Conservation (phyloP, 257 asterid species). For the Lithospermum erythrorhizon region DNA sequence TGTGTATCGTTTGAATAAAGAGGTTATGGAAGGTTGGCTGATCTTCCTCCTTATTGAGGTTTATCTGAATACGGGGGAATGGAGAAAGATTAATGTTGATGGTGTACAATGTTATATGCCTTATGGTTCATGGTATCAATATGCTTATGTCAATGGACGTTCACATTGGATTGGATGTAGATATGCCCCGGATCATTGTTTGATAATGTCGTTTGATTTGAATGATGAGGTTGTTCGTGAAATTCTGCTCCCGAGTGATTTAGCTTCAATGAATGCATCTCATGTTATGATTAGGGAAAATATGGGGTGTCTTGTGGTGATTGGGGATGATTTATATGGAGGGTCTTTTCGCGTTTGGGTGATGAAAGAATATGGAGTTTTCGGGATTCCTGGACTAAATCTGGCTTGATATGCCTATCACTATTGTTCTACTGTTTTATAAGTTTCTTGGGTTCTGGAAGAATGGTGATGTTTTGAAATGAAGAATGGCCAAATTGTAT, state of each 20-base stretch:
- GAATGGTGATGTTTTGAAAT: conserved; percentile 29
- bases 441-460: conserved; percentile 32
- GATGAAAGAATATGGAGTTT: conserved; percentile 44
- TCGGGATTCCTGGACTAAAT: conserved; percentile 40
- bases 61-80: conserved; percentile 23
- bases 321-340: neutral
- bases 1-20: too few species aligned
- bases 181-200: neutral
- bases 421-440: neutral
- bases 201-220: conserved; percentile 28
- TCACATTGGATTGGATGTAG: conserved; percentile 41
- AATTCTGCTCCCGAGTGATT: conserved; percentile 28
- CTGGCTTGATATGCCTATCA: conserved; percentile 26
- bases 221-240: conserved; percentile 35
- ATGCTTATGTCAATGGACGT: conserved; percentile 25
- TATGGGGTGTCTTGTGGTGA: conserved; percentile 29
- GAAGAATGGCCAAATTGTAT: conserved; percentile 31
- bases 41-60: conserved; percentile 45
- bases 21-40: too few species aligned
- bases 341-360: conserved; percentile 39
- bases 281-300: conserved; percentile 12
- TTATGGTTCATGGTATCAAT: conserved; percentile 33
- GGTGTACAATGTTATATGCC: conserved; percentile 13
- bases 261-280: conserved; percentile 12
- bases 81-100: conserved; percentile 24